Conservation (phyloP, 306 rosid genomes). For the Biancaea sappan region DNA sequence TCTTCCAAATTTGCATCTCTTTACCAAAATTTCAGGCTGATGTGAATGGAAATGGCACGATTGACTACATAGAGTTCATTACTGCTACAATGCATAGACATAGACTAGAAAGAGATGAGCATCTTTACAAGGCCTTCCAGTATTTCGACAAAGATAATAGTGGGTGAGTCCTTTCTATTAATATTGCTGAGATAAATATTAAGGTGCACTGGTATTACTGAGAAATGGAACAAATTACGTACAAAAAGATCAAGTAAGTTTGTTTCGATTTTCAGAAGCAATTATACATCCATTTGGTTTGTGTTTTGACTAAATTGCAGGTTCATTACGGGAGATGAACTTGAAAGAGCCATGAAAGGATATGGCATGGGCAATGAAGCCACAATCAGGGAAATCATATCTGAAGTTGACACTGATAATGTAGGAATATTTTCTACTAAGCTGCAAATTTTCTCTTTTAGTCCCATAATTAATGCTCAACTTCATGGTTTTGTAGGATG, state of each 20-base stretch:
- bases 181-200: not conserved
- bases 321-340: slow-evolving; percentile 82
- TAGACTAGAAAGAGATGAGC: slow-evolving; percentile 85
- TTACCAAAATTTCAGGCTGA: slow-evolving; percentile 64
- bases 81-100: slow-evolving; percentile 97
- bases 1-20: not conserved
- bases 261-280: slow-evolving; percentile 10
- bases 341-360: slow-evolving; percentile 85
- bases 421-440: slow-evolving; percentile 44
- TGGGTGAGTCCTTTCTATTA: slow-evolving; percentile 58
- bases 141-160: slow-evolving; percentile 86
- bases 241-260: slow-evolving; percentile 6
- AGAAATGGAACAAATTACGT: not conserved
- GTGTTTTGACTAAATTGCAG: slow-evolving; percentile 48
- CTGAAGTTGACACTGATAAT: slow-evolving; percentile 90
- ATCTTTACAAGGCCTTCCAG: slow-evolving; percentile 82
- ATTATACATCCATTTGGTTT: not conserved
- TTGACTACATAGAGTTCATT: slow-evolving; percentile 88
- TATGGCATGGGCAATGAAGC: slow-evolving; percentile 91
- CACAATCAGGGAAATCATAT: slow-evolving; percentile 85
- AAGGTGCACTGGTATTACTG: not conserved
- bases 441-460: slow-evolving; percentile 18
- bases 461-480: slow-evolving; percentile 18
- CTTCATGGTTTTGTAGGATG: slow-evolving; percentile 59
- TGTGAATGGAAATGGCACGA: slow-evolving; percentile 86